Base-by-base conservation (phyloP, 768 basidiomycete species). In the Lactarius deliciosus region DNA sequence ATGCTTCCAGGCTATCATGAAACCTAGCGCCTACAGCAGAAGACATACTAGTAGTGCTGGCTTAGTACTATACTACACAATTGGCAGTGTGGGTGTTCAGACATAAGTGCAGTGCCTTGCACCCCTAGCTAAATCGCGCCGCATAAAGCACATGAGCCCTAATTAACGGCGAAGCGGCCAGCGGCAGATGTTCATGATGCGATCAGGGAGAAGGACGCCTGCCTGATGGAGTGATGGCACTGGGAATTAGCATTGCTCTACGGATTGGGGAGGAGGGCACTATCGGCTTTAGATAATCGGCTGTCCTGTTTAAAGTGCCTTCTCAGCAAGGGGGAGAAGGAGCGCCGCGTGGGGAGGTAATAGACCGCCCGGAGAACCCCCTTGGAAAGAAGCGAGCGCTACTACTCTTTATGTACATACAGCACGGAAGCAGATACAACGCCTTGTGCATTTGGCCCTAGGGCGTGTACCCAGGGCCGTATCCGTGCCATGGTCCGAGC, bases 191-290 rank as follows among this genome's bases (percentile, higher is more conserved):
- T 18, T 32, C 53, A 20, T 63, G 65, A 63, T 63, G 61, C 57
- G 65, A 66, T 66, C 61, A 64, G 32, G 57, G 60, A 62, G 57
- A 53, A 63, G 45, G n/a, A 34, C 45, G 61, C 30, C n/a, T 53
- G 45, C 22, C 3, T 62, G 60, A 61, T 66, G 60, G 57, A 57
- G 34, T 53, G 58, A 57, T 40, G 54, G 45, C 6, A 34, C 60
- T 36, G 59, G 10, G 64, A 61, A 40, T 56, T 65, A 65, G 54
- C 53, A 50, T 65, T 61, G 41, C 60, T 57, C 34, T 28, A 64
- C 59, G 30, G 36, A 61, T 45, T 53, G 5, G 55, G 55, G 8
- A n/a, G 55, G 50, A 50, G 47, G 63, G 15, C 32, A 25, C 32
- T 22, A 36, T 32, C 43, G 55, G 64, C 11, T 32, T 65, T 36